Conservation (phyloP, 2,329 filamentous ascomycete genomes). For the Colletotrichum sp. region DNA sequence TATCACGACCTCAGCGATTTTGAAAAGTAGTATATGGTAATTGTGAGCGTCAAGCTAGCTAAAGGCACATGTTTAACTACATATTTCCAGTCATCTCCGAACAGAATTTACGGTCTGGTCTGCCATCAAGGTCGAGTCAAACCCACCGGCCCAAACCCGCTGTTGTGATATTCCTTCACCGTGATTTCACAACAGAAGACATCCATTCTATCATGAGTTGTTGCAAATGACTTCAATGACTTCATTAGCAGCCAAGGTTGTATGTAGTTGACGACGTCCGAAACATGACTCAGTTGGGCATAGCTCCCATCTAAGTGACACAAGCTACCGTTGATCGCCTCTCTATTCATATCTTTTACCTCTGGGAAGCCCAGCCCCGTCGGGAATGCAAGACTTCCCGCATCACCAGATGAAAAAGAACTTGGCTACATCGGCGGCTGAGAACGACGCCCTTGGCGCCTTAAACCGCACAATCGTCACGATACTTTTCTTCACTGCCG, state of each 20-base stretch:
- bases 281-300: background rate
- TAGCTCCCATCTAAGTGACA: background rate
- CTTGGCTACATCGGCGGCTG: background rate
- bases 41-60: background rate
- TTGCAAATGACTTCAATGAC: background rate
- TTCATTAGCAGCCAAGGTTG: background rate
- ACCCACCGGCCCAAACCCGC: accelerated
- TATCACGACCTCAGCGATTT: background rate
- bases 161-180: background rate
- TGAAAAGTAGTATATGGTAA: background rate
- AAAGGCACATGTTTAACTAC: background rate
- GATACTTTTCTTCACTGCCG: background rate
- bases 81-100: background rate
- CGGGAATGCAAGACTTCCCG: background rate
- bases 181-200: accelerated
- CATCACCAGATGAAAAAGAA: background rate
- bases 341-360: background rate
- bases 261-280: background rate
- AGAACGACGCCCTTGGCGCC: background rate
- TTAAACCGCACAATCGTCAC: background rate
- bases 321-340: background rate
- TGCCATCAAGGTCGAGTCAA: background rate
- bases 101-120: background rate
- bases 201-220: background rate
- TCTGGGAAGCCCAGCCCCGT: background rate